phyloP scores from a whole-genome alignment of 768 basidiomycete genomes.

The Auricularia cornea region DNA sequence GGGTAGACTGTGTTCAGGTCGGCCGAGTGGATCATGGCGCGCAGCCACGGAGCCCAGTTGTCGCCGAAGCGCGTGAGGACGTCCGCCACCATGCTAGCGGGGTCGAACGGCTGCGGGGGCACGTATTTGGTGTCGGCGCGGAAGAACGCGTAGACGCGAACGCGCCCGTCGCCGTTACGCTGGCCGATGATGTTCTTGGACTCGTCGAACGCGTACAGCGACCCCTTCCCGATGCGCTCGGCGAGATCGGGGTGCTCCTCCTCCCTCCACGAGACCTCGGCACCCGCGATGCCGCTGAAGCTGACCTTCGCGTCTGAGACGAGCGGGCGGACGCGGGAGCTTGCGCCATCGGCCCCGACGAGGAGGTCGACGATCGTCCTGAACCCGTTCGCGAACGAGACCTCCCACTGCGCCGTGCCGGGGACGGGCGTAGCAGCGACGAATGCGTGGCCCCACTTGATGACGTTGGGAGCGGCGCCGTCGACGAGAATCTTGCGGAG shows the following conservation, averaged over 20 bases:
- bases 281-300: conserved; percentile 24
- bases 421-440: neutral
- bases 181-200: conserved; percentile 23
- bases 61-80: conserved; percentile 8
- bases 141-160: conserved; percentile 17
- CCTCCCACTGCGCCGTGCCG: neutral
- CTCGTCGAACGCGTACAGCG: conserved; percentile 19
- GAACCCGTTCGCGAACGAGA: neutral
- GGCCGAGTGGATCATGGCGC: conserved; percentile 5
- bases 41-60: conserved; percentile 8
- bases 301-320: conserved; percentile 21
- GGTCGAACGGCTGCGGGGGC: neutral
- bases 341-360: conserved; percentile 34
- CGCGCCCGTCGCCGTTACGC: conserved; percentile 21
- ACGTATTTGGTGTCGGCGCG: neutral
- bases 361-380: conserved; percentile 14
- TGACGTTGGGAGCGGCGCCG: conserved; percentile 3
- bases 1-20: conserved; percentile 10
- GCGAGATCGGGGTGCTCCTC: conserved; percentile 16
- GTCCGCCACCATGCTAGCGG: conserved; percentile 2
- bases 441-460: conserved; percentile 6
- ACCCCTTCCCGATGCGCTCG: conserved; percentile 21
- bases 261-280: conserved; percentile 12
- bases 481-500: conserved; percentile 13
- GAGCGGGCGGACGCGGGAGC: conserved; percentile 29